Evolutionary conservation across 495 filamentous ascomycete genomes (phyloP), one percentile per base, ranked within the genome.

Genomic region (Trichoderma erinaceum): DNA sequence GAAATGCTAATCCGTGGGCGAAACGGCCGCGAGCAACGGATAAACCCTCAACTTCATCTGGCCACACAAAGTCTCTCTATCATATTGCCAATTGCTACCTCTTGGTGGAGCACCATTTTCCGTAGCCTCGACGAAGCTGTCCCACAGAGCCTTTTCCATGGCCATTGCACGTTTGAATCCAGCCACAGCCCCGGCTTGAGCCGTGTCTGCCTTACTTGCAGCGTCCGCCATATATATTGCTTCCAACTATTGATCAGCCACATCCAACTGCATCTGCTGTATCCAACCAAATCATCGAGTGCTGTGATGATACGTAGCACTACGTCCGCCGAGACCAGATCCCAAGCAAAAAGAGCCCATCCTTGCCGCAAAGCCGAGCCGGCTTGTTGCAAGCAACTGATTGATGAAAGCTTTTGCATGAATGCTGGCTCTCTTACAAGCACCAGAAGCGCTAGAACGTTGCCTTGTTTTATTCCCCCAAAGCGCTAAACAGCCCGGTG

Each of bases 171-270:
- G 50, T 11, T 11, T 56, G 50, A 16, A 23, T 56, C 18, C 50
- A 1, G 27, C 27, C 56, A 27, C 15, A n/a, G 50, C 50, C 21
- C 50, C 4, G 50, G 50, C 18, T 56, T 2, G 50, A 25, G 56
- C 56, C 27, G 8, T 25, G 21, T 58, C 21, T 27, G 52, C 52
- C 23, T 29, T 15, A 10, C 15, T 58, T 29, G 35, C 35, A 38
- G 35, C 35, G 35, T 38, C 50, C 21, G 44, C 44, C 18, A 15
- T 48, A n/a, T 50, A 27, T 15, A 61, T 29, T 61, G 56, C 56
- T 61, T 61, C 25, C 56, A 25, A 61, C 56, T 61, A 61, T 61
- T 25, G 56, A 61, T 16, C 23, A 61, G 27, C 23, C 56, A 21
- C 56, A 61, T 61, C 56, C n/a, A 38, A 15, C 4, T 18, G 27